Conservation (phyloP, 495 filamentous ascomycete species). For the Terfezia claveryi region DNA sequence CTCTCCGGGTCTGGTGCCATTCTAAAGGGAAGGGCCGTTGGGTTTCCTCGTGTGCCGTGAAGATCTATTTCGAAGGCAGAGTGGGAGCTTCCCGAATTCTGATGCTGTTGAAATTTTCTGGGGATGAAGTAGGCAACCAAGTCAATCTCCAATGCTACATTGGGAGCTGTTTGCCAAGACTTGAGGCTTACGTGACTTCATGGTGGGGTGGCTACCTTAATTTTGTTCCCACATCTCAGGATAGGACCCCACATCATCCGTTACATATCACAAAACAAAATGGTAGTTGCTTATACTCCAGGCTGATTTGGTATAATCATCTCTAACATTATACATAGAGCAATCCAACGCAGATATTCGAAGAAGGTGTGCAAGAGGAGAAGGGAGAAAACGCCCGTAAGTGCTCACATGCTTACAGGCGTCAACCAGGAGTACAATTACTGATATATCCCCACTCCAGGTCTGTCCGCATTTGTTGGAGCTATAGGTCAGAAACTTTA, state of each 20-base stretch:
- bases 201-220: background rate
- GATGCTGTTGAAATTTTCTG: no score
- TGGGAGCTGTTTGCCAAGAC: background rate
- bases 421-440: background rate
- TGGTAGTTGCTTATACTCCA: no score
- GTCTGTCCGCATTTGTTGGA: slow-evolving; percentile 78
- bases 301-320: no score
- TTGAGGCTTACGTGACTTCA: background rate
- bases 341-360: slow-evolving; percentile 96
- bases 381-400: slow-evolving; percentile 94
- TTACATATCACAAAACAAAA: no score
- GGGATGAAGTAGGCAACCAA: no score
- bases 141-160: background rate
- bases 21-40: background rate
- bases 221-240: background rate
- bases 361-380: slow-evolving; percentile 89
- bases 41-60: background rate
- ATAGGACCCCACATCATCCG: no score
- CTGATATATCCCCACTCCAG: slow-evolving; percentile 8
- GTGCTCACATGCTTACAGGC: background rate
- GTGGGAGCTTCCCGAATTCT: background rate
- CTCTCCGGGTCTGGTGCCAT: slow-evolving; percentile 10
- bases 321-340: slow-evolving; percentile 2
- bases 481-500: slow-evolving; percentile 34
- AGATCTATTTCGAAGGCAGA: background rate